phyloP scores from a whole-genome alignment of 768 basidiomycete species.

The Lenzites betulinus region DNA sequence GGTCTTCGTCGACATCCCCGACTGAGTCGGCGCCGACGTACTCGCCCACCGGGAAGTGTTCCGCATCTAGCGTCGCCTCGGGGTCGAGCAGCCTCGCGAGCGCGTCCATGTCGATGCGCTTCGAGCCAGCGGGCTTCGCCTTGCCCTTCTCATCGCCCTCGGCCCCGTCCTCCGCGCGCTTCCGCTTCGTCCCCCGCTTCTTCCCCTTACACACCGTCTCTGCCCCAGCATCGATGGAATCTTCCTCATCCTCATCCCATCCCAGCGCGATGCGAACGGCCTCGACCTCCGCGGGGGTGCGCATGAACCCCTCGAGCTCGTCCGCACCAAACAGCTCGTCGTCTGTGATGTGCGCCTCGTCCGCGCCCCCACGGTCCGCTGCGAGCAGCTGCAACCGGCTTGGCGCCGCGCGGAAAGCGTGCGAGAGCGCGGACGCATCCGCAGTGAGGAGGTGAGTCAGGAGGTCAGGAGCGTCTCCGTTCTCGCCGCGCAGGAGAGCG shows the following conservation, averaged over 20 bases:
- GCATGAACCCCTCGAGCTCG: constrained; percentile 63
- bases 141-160: constrained; percentile 24
- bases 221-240: neutral
- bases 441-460: constrained; percentile 59
- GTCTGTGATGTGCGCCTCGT: constrained; percentile 53
- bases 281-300: constrained; percentile 53
- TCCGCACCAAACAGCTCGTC: constrained; percentile 72
- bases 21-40: constrained; percentile 19
- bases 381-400: constrained; percentile 70
- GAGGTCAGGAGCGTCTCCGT: constrained; percentile 32
- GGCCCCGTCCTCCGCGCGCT: constrained; percentile 1
- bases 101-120: constrained; percentile 58
- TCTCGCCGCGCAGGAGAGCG: neutral
- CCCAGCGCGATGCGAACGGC: constrained; percentile 41
- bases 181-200: constrained; percentile 20
- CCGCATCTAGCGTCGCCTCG: constrained; percentile 32
- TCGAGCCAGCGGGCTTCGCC: constrained; percentile 36
- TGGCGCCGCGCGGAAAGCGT: constrained; percentile 39
- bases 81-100: constrained; percentile 50
- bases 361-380: constrained; percentile 57
- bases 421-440: constrained; percentile 32
- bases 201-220: constrained; percentile 19
- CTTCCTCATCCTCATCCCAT: constrained; percentile 32
- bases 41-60: constrained; percentile 23
- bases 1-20: constrained; percentile 1